Base-by-base conservation (phyloP, 2,329 filamentous ascomycete species). In the Colletotrichum sansevieriae region DNA sequence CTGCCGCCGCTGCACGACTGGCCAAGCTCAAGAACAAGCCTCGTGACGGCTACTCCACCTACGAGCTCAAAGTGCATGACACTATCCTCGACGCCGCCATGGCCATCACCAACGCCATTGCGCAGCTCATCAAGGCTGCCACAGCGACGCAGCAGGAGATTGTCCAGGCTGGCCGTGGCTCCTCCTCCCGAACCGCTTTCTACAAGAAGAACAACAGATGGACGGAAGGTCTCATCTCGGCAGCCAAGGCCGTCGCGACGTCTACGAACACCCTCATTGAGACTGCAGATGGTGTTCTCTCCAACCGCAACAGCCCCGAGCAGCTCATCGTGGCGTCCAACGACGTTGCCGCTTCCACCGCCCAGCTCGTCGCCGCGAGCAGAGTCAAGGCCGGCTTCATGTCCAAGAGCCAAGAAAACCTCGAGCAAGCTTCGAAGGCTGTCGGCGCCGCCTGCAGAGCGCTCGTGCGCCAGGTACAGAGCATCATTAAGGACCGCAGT, bases 121-220 rank as follows among this genome's bases (percentile, higher is more conserved):
- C 93, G 0, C 91, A 93, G 78, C 88, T 99, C 66, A 98, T 99
- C 85, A 95, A 96, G 81, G 96, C 96, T 1, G 96, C 96, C 7
- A 97, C 95, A 0, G 90, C 88, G 18, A 97, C 95, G 2, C 96
- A 99, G 79, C 91, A 97, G 78, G 96, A 99, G 82, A 99, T 99
- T 76, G 96, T 99, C 49, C 91, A 94, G 72, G 94, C 97, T 71
- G 96, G 96, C 8, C 91, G 93, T 20, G 96, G 96, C 41, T 92
- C 91, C 29, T 93, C 93, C 59, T 97, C 94, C 51, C 89, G 91
- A 66, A 97, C 95, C 2, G 94, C 95, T 25, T 99, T 99, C 81
- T 99, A 99, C 90, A 98, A 98, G 88, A 98, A 98, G 85, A 98
- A 99, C 87, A 99, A 98, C 83, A 90, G 96, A 60, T 99, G 96